Base-by-base conservation (phyloP, 108 stramenopile species). In the Skeletonema marinoi region DNA sequence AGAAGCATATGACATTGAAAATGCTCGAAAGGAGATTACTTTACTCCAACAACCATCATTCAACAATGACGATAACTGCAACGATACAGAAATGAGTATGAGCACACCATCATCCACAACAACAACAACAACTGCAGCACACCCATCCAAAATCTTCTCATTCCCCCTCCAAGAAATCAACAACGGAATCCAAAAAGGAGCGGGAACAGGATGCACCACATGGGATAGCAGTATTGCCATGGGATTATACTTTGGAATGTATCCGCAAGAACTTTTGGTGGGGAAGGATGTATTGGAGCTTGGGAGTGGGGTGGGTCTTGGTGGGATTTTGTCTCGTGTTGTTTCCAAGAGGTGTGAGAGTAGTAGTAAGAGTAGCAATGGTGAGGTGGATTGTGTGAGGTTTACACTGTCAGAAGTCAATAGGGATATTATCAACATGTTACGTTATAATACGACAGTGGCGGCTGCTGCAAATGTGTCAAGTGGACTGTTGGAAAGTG, bases 191-290 rank as follows among this genome's bases (percentile, higher is more conserved):
- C 61, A 77, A 38, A 73, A 54, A 25, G 38, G 50, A n/a, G 82
- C 69, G 3, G 86, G 88, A 3, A 91, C 90, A 13, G 90, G 90
- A 21, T 68, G 79, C 10, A 82, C 65, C 25, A 88, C 90, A 38
- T 92, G 90, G 90, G 90, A 92, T 51, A 81, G 83, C 25, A 84
- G 87, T 10, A 74, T 93, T 66, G 86, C 75, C 35, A 88, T 90
- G 86, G 38, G 83, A 32, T 33, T 90, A 50, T 86, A 72, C 60
- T 87, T 89, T 68, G 46, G 70, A 0, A 35, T 66, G 2, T 56
- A 82, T 31, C 86, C 85, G 10, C 38, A 81, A 32, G 32, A 78
- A n/a, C 67, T 90, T 12, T 68, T 90, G 16, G 10, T 32, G 25
- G 90, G 89, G 0, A 25, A 25, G 25, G 33, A 84, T 72, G 76